These are phyloP conservation scores for Yarrowia bubula DNA, from an alignment of 805 yeast genomes.

Conservation along the genomic window DNA sequence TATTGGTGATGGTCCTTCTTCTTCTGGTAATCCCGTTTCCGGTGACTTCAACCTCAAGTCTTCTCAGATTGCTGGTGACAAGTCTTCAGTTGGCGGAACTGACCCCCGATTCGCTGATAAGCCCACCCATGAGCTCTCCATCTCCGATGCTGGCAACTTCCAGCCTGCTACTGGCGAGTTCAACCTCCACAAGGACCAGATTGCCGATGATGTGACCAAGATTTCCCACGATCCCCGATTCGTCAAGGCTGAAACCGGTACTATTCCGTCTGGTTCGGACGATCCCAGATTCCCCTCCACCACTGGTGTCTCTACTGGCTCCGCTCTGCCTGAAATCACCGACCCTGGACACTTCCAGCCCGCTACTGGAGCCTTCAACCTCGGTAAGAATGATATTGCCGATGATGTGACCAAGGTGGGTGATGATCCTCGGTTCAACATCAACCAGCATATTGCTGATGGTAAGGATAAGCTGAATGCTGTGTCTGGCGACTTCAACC, in stretches of 20 bases:
- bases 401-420: background rate
- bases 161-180: background rate
- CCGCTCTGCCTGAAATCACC: background rate
- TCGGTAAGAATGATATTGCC: background rate
- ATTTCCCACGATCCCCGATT: background rate
- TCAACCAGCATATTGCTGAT: background rate
- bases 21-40: background rate
- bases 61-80: background rate
- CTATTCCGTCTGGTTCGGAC: too few relatives aligned
- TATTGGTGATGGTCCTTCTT: background rate
- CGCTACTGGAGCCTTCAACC: background rate
- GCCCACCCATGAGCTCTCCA: background rate
- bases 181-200: background rate
- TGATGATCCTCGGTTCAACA: background rate
- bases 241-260: background rate
- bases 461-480: background rate
- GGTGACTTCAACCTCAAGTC: slow-evolving; percentile 5
- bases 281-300: background rate
- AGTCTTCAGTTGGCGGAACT: background rate
- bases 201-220: background rate
- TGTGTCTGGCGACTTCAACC: background rate
- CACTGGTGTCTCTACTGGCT: too few relatives aligned
- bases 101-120: slow-evolving; percentile 10
- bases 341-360: background rate
- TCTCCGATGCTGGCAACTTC: background rate